Evolutionary conservation across 805 yeast genomes (phyloP), one percentile per base, ranked within the genome.

Genomic region (Sungouiella thailandica): DNA sequence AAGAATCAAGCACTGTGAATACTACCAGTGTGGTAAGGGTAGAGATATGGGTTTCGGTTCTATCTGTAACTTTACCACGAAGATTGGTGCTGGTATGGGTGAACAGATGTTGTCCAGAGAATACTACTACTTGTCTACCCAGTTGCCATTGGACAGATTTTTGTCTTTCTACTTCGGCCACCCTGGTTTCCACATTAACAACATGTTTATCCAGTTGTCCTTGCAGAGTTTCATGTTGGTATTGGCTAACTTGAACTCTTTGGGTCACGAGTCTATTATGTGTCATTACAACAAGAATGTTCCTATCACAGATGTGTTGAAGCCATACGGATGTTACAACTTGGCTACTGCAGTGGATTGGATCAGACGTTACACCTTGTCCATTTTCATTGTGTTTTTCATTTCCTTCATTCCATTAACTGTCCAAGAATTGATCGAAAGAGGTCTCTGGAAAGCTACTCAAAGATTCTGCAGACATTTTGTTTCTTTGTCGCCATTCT

Each of bases 51-150:
- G 94, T 4, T 83, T 84, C 58, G 84, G 86, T 3, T 83, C 93
- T 2, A 83, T 84, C 50, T 70, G 82, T 57, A 83, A 82, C 55
- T 84, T 84, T 60, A 82, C 85, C 5, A 80, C 90, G 15, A 84
- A 84, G 52, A 83, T 84, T 57, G 94, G 94, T 29, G 86, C 93
- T 35, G 94, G 93, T 39, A 84, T 84, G 94, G 90, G 93, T 30
- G 94, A 84, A 51, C 94, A 84, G 53, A 78, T 83, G 76, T 67
- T 84, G 36, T 83, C 90, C 4, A 69, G 94, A 47, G 94, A 84
- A 54, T 83, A 83, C 57, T 84, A 76, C 56, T 83, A 83, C 52
- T 65, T 84, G 41, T 83, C 89, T 1, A 78, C 88, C 2, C 86
- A 81, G 42, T 62, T 84, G 23, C 87, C 90, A 2, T 60, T 83